Percentiles rank a stretch among this genome's conserved stretches.
These are phyloP conservation scores for Aegilops tauschii DNA, from an alignment of 176 grass and related monocot species.

Conservation along the genomic window DNA sequence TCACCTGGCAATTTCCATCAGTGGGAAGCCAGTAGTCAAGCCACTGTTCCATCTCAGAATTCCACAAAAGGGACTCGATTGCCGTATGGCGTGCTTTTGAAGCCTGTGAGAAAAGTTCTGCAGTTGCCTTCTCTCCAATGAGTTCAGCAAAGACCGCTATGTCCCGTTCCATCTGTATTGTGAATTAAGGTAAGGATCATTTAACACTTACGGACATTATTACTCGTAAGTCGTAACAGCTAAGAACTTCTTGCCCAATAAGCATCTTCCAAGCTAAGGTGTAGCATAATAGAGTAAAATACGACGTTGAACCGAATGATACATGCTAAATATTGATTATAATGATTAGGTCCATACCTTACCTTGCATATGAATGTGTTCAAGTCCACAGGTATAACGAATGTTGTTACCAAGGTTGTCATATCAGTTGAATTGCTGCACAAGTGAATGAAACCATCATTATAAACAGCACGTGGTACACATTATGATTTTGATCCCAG, in stretches of 20 bases:
- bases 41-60: slow-evolving; percentile 76
- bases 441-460: slow-evolving; percentile 12
- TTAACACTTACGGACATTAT: neutral
- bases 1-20: slow-evolving; percentile 53
- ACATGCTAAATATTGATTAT: neutral
- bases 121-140: slow-evolving; percentile 49
- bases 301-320: neutral
- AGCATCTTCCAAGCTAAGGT: neutral
- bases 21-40: slow-evolving; percentile 75
- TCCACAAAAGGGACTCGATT: slow-evolving; percentile 86
- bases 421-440: slow-evolving; percentile 76
- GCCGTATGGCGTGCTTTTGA: slow-evolving; percentile 52
- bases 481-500: neutral
- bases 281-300: neutral
- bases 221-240: neutral
- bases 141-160: slow-evolving; percentile 68
- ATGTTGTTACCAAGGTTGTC: slow-evolving; percentile 70
- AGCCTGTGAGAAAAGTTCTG: slow-evolving; percentile 49
- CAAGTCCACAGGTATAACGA: slow-evolving; percentile 82
- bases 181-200: slow-evolving; percentile 9
- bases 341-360: slow-evolving; percentile 6
- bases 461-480: neutral
- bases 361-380: slow-evolving; percentile 94
- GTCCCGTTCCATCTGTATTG: slow-evolving; percentile 69
- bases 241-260: neutral